phyloP scores from a whole-genome alignment of 2,329 filamentous ascomycete species.

The Teratosphaeria zuluensis region DNA sequence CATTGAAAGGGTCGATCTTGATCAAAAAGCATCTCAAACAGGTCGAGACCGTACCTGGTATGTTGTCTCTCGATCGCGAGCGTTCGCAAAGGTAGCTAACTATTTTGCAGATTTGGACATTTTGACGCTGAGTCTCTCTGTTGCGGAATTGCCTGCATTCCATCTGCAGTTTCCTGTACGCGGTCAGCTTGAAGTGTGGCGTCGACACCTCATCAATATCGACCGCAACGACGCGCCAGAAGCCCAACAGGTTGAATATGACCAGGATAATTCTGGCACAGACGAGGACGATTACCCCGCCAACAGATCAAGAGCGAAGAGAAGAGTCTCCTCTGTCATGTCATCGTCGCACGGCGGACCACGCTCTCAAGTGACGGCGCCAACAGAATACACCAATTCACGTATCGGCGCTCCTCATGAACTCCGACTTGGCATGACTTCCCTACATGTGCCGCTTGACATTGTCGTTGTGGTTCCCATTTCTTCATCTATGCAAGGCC shows the following conservation, averaged over 20 bases:
- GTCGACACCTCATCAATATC: constrained; percentile 74
- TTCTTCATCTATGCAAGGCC: constrained; percentile 97
- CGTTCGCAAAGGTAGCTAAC: constrained; percentile 1
- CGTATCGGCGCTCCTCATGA: constrained; percentile 34
- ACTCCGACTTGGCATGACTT: constrained; percentile 35
- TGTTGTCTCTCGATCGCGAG: constrained; percentile 3
- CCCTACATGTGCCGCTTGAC: constrained; percentile 82
- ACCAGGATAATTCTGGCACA: constrained; percentile 68
- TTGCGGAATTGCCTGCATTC: constrained; percentile 85
- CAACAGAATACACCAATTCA: constrained; percentile 82
- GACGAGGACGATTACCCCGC: constrained; percentile 72
- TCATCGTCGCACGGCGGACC: constrained; percentile 64
- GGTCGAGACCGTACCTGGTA: constrained; percentile 56
- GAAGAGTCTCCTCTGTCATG: constrained; percentile 70
- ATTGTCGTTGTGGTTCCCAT: constrained; percentile 95
- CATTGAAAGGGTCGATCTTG: constrained; percentile 90
- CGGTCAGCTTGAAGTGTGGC: constrained; percentile 81
- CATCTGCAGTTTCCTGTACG: constrained; percentile 81
- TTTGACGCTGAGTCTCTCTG: constrained; percentile 80
- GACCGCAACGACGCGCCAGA: constrained; percentile 53
- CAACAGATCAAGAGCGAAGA: constrained; percentile 37
- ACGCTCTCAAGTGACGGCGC: constrained; percentile 76
- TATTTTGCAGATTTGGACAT: constrained; percentile 62
- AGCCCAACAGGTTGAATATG: constrained; percentile 61
- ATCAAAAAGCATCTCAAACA: constrained; percentile 97